Percentiles rank a stretch among this genome's conserved stretches.
These are phyloP conservation scores for Cryptococcus sp. DNA, from an alignment of 1,284 basidiomycete species.

Conservation along the genomic window DNA sequence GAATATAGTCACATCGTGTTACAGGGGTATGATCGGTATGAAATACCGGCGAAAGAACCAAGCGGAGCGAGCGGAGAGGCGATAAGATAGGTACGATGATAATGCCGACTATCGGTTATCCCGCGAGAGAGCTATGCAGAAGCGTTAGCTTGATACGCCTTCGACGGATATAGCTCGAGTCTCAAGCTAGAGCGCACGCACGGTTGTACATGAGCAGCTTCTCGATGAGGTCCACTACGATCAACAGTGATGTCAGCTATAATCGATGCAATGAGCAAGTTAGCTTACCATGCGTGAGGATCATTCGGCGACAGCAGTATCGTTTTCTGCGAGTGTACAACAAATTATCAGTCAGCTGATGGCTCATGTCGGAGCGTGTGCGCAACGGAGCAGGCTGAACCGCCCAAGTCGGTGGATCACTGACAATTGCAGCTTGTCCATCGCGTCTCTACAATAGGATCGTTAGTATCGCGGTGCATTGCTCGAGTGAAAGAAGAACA, in stretches of 20 bases:
- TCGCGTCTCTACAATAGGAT: conserved; percentile 69
- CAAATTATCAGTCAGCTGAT: conserved; percentile 1
- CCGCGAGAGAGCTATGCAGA: conserved; percentile 18
- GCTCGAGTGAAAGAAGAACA: background rate
- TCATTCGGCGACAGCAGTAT: conserved; percentile 97
- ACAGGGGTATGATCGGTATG: conserved; percentile 3
- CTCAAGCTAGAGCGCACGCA: conserved; percentile 57
- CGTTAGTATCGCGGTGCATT: conserved; percentile 7
- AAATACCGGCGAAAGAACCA: background rate
- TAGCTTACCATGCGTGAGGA: conserved; percentile 79
- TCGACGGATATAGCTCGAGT: background rate
- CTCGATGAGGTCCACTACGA: conserved; percentile 79
- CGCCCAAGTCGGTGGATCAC: conserved; percentile 6
- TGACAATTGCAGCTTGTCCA: conserved; percentile 80
- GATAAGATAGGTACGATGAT: too few species aligned
- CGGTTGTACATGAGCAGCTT: conserved; percentile 95
- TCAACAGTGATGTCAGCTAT: conserved; percentile 2
- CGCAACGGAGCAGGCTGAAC: background rate
- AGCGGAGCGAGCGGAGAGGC: background rate
- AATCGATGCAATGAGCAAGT: background rate
- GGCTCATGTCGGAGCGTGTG: background rate
- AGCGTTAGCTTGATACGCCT: background rate
- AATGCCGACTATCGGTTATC: conserved; percentile 12
- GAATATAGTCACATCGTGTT: conserved; percentile 1
- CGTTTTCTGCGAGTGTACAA: conserved; percentile 60